Percentiles rank a stretch among this genome's conserved stretches.
These are phyloP conservation scores for Hypomontagnella monticulosa DNA, from an alignment of 495 filamentous ascomycete genomes.

Conservation along the genomic window DNA sequence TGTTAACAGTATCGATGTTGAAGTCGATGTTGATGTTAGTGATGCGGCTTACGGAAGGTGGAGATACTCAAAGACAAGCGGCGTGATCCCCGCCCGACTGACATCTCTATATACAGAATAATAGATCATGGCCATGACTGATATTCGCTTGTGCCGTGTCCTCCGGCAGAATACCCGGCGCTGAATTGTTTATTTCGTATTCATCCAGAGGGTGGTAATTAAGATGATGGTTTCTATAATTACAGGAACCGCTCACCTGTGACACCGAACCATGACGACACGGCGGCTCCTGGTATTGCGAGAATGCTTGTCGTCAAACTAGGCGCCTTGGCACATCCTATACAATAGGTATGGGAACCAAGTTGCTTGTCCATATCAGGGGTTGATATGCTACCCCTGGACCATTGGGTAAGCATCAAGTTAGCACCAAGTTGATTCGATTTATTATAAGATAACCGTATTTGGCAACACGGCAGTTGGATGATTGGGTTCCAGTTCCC, in stretches of 20 bases:
- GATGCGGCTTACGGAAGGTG: constrained; percentile 17
- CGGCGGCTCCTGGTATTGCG: neutral
- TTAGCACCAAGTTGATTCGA: constrained; percentile 17
- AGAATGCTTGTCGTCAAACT: neutral
- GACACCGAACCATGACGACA: constrained; percentile 13
- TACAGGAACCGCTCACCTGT: constrained; percentile 19
- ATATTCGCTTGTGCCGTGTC: constrained; percentile 37
- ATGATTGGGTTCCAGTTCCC: constrained; percentile 27
- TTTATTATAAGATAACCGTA: constrained; percentile 18
- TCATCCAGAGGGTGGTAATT: constrained; percentile 38
- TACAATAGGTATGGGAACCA: neutral
- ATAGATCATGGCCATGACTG: neutral
- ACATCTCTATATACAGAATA: constrained; percentile 30
- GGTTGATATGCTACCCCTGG: constrained; percentile 9
- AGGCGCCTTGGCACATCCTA: neutral
- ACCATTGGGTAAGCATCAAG: neutral
- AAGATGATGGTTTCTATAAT: constrained; percentile 23
- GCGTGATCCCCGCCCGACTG: constrained; percentile 1
- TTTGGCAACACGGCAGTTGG: constrained; percentile 31
- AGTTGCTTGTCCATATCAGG: constrained; percentile 3
- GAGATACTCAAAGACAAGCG: constrained; percentile 8
- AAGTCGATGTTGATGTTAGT: constrained; percentile 13
- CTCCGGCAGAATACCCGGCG: constrained; percentile 27
- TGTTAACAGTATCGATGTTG: constrained; percentile 36
- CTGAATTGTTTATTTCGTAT: constrained; percentile 31